Percentiles rank a stretch among this genome's conserved stretches.
phyloP scores from a whole-genome alignment of 306 rosid genomes.

The Geum urbanum region DNA sequence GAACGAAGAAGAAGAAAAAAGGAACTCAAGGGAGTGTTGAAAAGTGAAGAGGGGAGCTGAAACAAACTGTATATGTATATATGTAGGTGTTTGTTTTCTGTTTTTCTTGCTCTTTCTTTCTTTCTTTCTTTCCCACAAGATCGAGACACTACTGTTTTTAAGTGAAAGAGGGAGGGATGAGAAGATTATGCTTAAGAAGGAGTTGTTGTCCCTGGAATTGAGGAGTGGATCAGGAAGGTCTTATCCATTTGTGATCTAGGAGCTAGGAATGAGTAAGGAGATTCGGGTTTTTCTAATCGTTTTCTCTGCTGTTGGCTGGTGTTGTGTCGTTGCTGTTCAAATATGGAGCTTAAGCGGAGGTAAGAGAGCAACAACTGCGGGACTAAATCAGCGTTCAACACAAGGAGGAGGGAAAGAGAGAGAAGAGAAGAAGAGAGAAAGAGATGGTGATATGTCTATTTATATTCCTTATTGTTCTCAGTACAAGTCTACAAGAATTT shows the following conservation, averaged over 20 bases:
- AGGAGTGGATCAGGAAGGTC: constrained; percentile 52
- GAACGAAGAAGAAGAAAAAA: background rate
- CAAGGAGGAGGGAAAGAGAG: background rate
- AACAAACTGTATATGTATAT: too few species aligned
- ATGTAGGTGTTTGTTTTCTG: constrained; percentile 3
- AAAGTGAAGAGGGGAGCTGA: background rate
- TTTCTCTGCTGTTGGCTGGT: background rate
- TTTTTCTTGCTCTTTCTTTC: background rate
- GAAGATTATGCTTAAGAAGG: constrained; percentile 24
- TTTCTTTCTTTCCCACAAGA: background rate
- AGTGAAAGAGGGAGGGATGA: background rate
- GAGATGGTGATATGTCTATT: constrained; percentile 49
- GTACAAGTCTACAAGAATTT: background rate
- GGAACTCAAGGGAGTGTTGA: background rate
- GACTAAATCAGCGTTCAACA: constrained; percentile 59
- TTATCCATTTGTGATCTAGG: constrained; percentile 43
- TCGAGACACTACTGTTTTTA: background rate
- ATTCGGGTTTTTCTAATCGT: constrained; percentile 17
- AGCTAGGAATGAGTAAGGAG: constrained; percentile 26
- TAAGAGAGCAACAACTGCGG: constrained; percentile 59
- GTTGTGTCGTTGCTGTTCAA: constrained; percentile 28
- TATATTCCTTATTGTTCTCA: constrained; percentile 35
- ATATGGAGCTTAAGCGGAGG: constrained; percentile 54
- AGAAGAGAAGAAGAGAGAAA: constrained; percentile 38
- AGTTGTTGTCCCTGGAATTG: constrained; percentile 30